Evolutionary conservation across 2,329 filamentous ascomycete species (phyloP), one percentile per base, ranked within the genome.

Genomic region (Pezizomycotina sp.): DNA sequence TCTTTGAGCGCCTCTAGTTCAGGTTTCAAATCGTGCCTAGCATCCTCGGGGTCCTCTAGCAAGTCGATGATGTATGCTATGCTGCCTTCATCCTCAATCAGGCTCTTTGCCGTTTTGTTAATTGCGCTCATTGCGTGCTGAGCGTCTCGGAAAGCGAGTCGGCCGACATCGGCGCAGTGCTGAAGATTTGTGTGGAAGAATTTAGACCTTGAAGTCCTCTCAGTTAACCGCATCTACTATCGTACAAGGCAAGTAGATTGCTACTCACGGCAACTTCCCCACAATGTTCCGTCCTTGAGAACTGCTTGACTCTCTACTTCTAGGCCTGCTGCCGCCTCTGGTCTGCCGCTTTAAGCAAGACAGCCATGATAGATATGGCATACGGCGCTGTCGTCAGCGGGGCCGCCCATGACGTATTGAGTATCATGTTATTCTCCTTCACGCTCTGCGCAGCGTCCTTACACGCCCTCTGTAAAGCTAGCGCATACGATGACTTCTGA

Each of bases 181-280:
- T 27, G 26, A n/a, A 27, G 26, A 15, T 27, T 27, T 5, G 26
- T 27, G n/a, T 27, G 26, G 26, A 27, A 27, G n/a, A 13, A 27
- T 27, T 12, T 27, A 13, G 26, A 27, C n/a, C 26, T 27, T n/a
- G n/a, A n/a, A n/a, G n/a, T n/a, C n/a, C n/a, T 7, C n/a, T 5
- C 12, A 7, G 16, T 27, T 5, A 15, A 13, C n/a, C 13, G 26
- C 16, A 27, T 5, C 13, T 12, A n/a, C 6, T 7, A n/a, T 5
- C 13, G 26, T 7, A 27, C 7, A 27, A 7, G 13, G n/a, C 13
- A 6, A 6, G 13, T 27, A 13, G 5, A 6, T n/a, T 7, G n/a
- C 13, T 27, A n/a, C 26, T 27, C 7, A 27, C 26, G 26, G 26
- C 6, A 27, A 15, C 16, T 27, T 27, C 26, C 26, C 26, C n/a